Conservation (phyloP, 164 flowering plant species). For the Vitis cinerea region DNA sequence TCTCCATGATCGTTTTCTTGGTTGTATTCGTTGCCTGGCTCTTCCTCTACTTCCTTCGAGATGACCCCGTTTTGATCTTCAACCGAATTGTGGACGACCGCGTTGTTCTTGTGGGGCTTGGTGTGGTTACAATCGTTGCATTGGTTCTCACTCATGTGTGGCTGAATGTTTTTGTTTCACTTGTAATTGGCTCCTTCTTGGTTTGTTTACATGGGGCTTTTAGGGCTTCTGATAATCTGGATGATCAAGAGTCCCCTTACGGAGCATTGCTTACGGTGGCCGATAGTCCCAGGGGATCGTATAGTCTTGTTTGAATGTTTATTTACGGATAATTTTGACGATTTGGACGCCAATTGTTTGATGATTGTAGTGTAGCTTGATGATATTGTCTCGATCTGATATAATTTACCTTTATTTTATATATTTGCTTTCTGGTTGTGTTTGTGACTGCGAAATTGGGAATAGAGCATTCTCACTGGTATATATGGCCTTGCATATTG, state of each 20-base stretch:
- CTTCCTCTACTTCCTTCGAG: slow-evolving; percentile 56
- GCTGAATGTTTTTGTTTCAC: slow-evolving; percentile 43
- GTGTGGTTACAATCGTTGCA: slow-evolving; percentile 40
- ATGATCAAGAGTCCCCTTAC: slow-evolving; percentile 35
- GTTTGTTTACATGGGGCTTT: slow-evolving; percentile 53
- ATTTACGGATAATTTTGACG: no score
- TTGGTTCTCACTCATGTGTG: slow-evolving; percentile 46
- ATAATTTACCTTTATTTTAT: no score
- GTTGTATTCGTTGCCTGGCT: slow-evolving; percentile 50
- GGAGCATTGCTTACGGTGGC: slow-evolving; percentile 37
- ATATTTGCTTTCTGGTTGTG: no score
- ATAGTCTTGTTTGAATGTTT: slow-evolving; percentile 15
- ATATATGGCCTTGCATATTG: no score
- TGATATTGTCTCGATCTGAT: no score
- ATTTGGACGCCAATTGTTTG: no score
- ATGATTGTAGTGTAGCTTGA: no score
- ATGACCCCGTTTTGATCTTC: slow-evolving; percentile 44
- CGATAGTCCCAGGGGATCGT: slow-evolving; percentile 24
- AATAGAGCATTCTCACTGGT: no score
- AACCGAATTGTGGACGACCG: slow-evolving; percentile 47
- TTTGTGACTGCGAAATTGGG: no score
- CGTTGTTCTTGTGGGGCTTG: slow-evolving; percentile 30
- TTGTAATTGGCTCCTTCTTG: slow-evolving; percentile 35
- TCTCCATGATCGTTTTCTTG: slow-evolving; percentile 54
- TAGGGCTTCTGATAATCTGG: slow-evolving; percentile 56